Evolutionary conservation across 768 basidiomycete genomes (phyloP), one percentile per base, ranked within the genome.

Genomic region (Peribolospora kevripleyi): DNA sequence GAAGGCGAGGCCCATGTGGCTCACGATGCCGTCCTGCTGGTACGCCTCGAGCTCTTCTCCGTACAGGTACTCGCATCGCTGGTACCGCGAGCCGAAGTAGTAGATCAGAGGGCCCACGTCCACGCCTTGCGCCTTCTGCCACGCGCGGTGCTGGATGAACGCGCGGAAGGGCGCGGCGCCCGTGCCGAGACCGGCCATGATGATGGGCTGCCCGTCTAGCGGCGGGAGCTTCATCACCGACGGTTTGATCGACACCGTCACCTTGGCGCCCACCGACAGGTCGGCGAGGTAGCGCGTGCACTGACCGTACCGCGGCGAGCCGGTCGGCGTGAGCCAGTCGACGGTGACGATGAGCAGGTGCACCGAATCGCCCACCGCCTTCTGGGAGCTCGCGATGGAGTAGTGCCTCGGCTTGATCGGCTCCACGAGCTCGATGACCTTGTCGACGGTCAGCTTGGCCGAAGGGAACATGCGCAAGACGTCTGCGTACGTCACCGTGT

Each of bases 181-280:
- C 3, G 93, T 98, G 51, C 93, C 93, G 40, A 98, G 79, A 60
- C 93, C 93, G 42, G 91, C 87, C 85, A 98, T 88, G 69, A 97
- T 91, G 68, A 98, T 74, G 45, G 93, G 93, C 65, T 91, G 88
- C 49, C 72, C 75, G 65, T 79, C 72, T 64, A 78, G 74, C 0
- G 82, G 81, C 53, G 93, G 93, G 5, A 97, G 73, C 83, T 95
- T 97, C 93, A 98, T 97, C 39, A 98, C 93, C 65, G 88, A 93
- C 37, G 93, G 93, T 68, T 93, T 93, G 70, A 97, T 82, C 5
- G 90, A 95, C 7, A 93, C 91, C 0, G 88, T 95, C 25, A 95
- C 88, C 68, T 91, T 81, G 66, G 85, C 82, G 14, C 91, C 93
- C 43, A 81, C 66, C 63, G 76, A 76, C 48, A 98, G 74, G 46